Evolutionary conservation across 768 basidiomycete genomes (phyloP).

Genomic region (Pisolithus sp.): DNA sequence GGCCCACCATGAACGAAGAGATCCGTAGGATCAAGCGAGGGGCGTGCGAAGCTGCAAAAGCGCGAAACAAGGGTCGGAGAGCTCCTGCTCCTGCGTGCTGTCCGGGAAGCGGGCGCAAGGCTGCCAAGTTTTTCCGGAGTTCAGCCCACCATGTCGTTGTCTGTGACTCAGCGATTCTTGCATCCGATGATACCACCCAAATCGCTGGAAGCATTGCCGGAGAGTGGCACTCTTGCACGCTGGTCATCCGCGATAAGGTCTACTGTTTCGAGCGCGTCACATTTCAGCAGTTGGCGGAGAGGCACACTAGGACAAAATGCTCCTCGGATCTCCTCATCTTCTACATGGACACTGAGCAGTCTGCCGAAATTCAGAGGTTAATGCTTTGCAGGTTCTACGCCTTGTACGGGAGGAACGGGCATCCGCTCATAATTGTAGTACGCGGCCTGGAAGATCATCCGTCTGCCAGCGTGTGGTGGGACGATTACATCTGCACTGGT

Average conservation of each 20-base stretch:
- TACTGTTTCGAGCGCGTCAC: constrained; percentile 4
- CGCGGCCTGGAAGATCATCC: constrained; percentile 3
- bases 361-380: neutral
- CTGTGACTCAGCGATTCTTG: constrained; percentile 1
- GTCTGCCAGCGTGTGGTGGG: constrained; percentile 5
- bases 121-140: neutral
- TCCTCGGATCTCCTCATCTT: constrained; percentile 3
- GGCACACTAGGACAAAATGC: neutral
- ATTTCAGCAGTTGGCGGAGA: constrained; percentile 1
- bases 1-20: neutral
- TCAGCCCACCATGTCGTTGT: constrained; percentile 2
- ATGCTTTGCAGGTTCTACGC: constrained; percentile 1
- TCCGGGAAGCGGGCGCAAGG: neutral
- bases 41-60: neutral
- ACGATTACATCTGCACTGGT: neutral
- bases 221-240: constrained; percentile 1
- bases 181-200: neutral
- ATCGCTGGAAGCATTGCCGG: constrained; percentile 1
- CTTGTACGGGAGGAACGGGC: constrained; percentile 1
- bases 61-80: neutral
- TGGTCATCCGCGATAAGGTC: constrained; percentile 1
- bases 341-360: neutral
- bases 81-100: neutral
- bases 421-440: constrained; percentile 1
- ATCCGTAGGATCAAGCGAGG: neutral